Conservation (phyloP, 2,329 filamentous ascomycete species). For the Microdochium nivale region DNA sequence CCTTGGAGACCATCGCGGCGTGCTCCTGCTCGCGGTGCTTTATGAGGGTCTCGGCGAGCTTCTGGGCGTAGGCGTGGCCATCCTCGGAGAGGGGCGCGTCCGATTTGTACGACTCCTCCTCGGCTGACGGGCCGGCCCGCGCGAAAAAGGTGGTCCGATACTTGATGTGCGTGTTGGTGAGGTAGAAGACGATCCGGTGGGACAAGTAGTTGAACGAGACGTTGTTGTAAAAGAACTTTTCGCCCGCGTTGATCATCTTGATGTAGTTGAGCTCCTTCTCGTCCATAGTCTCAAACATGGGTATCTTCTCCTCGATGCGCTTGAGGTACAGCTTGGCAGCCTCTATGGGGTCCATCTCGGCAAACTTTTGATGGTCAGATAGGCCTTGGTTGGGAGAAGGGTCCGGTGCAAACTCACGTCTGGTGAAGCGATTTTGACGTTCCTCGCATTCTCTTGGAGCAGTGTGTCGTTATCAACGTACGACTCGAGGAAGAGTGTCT, state of each 20-base stretch:
- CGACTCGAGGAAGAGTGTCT: slow-evolving; percentile 96
- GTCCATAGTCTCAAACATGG: slow-evolving; percentile 93
- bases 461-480: slow-evolving; percentile 90
- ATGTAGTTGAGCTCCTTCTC: slow-evolving; percentile 93
- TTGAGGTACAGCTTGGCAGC: slow-evolving; percentile 86
- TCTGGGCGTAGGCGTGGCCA: slow-evolving; percentile 71
- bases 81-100: slow-evolving; percentile 78
- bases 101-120: slow-evolving; percentile 85
- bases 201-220: slow-evolving; percentile 94
- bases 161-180: slow-evolving; percentile 96
- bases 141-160: slow-evolving; percentile 89
- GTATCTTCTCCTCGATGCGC: slow-evolving; percentile 86
- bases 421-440: slow-evolving; percentile 95
- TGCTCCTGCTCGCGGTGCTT: slow-evolving; percentile 78
- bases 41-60: slow-evolving; percentile 78
- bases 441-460: slow-evolving; percentile 91
- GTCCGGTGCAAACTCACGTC: slow-evolving; percentile 47
- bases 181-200: slow-evolving; percentile 95
- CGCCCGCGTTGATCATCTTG: slow-evolving; percentile 98
- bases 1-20: slow-evolving; percentile 56
- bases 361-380: slow-evolving; percentile 47
- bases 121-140: slow-evolving; percentile 74
- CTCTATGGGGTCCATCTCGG: slow-evolving; percentile 84
- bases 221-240: slow-evolving; percentile 92
- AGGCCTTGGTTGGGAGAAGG: background rate